Evolutionary conservation across 2,329 filamentous ascomycete species (phyloP).

Genomic region (Stachybotrys echinatus): DNA sequence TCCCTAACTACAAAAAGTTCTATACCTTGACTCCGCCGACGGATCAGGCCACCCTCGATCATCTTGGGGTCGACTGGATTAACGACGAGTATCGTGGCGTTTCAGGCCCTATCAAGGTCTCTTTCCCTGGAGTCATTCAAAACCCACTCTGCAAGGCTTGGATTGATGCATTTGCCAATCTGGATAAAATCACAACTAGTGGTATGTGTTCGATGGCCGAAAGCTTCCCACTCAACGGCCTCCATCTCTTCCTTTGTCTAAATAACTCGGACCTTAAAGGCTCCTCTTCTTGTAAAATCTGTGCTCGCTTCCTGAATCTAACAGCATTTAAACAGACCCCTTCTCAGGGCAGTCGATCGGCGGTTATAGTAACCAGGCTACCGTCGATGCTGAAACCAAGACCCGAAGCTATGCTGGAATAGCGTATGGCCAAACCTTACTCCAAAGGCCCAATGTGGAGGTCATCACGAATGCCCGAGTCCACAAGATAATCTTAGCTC

Average conservation of each 20-base stretch:
- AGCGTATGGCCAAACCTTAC: background rate
- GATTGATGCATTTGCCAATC: constrained; percentile 1
- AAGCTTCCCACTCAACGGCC: no score
- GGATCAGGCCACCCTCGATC: constrained; percentile 1
- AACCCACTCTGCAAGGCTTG: constrained; percentile 1
- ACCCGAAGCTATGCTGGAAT: constrained; percentile 15
- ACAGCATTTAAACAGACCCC: no score
- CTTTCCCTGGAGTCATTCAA: background rate
- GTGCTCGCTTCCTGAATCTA: no score
- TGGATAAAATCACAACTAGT: constrained; percentile 4
- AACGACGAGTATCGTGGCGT: background rate
- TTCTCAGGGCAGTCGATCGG: constrained; percentile 13
- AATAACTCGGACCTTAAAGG: no score
- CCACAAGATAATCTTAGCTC: constrained; percentile 16
- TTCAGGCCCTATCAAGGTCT: background rate
- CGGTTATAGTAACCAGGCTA: constrained; percentile 6
- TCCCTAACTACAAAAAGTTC: background rate
- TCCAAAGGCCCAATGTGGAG: constrained; percentile 13
- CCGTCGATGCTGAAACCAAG: constrained; percentile 16
- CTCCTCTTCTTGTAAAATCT: no score
- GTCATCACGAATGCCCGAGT: constrained; percentile 15
- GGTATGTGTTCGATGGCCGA: no score
- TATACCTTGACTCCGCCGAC: background rate
- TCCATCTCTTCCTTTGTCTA: no score
- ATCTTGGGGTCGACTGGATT: constrained; percentile 3